phyloP scores from a whole-genome alignment of 2,329 filamentous ascomycete species.

The Chalara sp. region DNA sequence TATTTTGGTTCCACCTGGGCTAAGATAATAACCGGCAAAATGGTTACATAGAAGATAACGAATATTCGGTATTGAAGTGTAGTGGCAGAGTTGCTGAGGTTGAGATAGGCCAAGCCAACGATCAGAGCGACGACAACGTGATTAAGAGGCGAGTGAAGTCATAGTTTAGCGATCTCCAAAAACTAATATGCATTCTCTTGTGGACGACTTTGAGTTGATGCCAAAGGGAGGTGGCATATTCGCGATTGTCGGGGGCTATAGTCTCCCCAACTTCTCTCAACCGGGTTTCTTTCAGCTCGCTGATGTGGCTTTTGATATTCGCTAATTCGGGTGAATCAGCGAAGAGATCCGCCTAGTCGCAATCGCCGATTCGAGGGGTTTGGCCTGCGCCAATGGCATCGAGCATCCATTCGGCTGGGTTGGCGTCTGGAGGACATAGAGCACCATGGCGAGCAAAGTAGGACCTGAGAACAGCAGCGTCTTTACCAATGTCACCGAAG shows the following conservation, averaged over 20 bases:
- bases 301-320: constrained; percentile 50
- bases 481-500: constrained; percentile 62
- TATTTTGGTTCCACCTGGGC: constrained; percentile 32
- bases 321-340: constrained; percentile 54
- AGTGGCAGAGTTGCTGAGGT: constrained; percentile 55
- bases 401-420: constrained; percentile 56
- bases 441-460: constrained; percentile 38
- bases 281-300: constrained; percentile 29
- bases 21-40: too few species aligned
- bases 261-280: constrained; percentile 4
- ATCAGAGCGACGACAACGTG: constrained; percentile 67
- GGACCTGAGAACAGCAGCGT: constrained; percentile 49
- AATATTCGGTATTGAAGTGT: constrained; percentile 58
- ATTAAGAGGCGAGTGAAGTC: constrained; percentile 68
- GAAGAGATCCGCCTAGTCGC: constrained; percentile 68
- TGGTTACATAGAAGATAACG: too few species aligned
- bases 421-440: constrained; percentile 44
- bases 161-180: constrained; percentile 73
- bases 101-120: constrained; percentile 74
- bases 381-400: constrained; percentile 57
- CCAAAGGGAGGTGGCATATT: constrained; percentile 60
- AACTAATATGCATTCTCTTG: constrained; percentile 62
- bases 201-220: constrained; percentile 61
- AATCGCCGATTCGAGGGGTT: constrained; percentile 53
- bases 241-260: constrained; percentile 31